These are phyloP conservation scores for Podaxis mareebaensis DNA, from an alignment of 768 basidiomycete species.

Conservation along the genomic window DNA sequence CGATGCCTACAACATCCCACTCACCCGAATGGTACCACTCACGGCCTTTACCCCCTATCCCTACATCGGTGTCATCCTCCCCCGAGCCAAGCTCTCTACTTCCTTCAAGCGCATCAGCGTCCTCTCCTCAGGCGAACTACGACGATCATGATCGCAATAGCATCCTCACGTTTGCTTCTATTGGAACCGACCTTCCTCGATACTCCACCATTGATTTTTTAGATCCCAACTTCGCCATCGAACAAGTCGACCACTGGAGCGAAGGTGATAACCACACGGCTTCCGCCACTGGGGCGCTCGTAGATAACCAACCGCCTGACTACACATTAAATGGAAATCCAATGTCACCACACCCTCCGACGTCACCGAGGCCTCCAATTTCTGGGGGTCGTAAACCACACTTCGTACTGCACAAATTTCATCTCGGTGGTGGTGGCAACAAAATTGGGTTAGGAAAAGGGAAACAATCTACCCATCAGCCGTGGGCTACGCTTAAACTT, in stretches of 20 bases:
- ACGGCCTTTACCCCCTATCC: constrained; percentile 2
- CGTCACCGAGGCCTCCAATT: not conserved
- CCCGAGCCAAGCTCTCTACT: not conserved
- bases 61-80: not conserved
- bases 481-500: constrained; percentile 1
- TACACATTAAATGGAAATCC: not conserved
- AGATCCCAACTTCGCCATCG: not conserved
- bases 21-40: not conserved
- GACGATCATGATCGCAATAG: not conserved
- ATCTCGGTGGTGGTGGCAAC: not conserved
- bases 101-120: not conserved
- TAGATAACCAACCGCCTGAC: not conserved
- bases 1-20: too few relatives aligned
- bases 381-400: not conserved
- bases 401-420: not conserved
- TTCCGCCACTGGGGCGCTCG: not conserved
- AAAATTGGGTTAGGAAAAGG: not conserved
- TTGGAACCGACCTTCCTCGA: not conserved
- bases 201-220: not conserved
- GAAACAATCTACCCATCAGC: not conserved
- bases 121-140: not conserved
- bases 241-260: not conserved
- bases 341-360: not conserved
- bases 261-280: not conserved
- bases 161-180: not conserved